Percentiles rank a stretch among this genome's conserved stretches.
phyloP scores from a whole-genome alignment of 306 rosid genomes.

The Prinsepia uniflora region DNA sequence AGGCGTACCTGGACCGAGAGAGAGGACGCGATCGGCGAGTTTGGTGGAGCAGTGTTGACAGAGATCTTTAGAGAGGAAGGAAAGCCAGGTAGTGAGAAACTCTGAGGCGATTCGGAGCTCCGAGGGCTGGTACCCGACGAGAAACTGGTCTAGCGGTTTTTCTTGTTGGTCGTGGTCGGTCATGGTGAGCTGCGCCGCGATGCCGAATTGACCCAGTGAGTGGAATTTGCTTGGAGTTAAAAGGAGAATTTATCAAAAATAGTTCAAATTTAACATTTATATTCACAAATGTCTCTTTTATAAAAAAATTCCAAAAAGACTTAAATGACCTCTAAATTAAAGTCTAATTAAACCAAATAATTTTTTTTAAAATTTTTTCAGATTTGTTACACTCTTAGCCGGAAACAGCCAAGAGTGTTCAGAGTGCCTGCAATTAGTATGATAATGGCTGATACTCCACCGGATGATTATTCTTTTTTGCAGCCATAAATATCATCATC shows the following conservation, averaged over 20 bases:
- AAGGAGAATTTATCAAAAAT: too few species aligned
- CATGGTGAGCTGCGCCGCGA: neutral
- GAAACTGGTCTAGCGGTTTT: slow-evolving; percentile 48
- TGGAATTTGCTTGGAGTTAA: slow-evolving; percentile 5
- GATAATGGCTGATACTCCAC: slow-evolving; percentile 70
- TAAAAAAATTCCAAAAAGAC: too few species aligned
- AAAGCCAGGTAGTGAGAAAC: slow-evolving; percentile 78
- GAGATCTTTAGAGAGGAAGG: slow-evolving; percentile 86
- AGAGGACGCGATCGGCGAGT: slow-evolving; percentile 71
- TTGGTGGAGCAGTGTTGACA: slow-evolving; percentile 52
- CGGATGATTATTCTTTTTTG: slow-evolving; percentile 73
- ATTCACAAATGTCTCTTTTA: too few species aligned
- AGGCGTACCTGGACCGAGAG: slow-evolving; percentile 57
- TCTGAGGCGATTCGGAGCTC: slow-evolving; percentile 86
- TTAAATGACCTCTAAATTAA: too few species aligned
- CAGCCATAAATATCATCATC: too few species aligned
- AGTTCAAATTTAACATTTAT: too few species aligned
- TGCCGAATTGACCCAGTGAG: slow-evolving; percentile 9
- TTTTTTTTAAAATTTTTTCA: too few species aligned
- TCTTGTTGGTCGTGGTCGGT: slow-evolving; percentile 33
- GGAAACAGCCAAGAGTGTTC: too few species aligned
- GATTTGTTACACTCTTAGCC: too few species aligned
- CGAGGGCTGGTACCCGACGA: slow-evolving; percentile 50
- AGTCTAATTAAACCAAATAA: too few species aligned
- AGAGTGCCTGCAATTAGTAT: slow-evolving; percentile 73